A percentile compares a stretch with the other conserved stretches of the same genome.
These are phyloP conservation scores for Yamadazyma diddensiae DNA, from an alignment of 1,139 yeast genomes.

Conservation along the genomic window DNA sequence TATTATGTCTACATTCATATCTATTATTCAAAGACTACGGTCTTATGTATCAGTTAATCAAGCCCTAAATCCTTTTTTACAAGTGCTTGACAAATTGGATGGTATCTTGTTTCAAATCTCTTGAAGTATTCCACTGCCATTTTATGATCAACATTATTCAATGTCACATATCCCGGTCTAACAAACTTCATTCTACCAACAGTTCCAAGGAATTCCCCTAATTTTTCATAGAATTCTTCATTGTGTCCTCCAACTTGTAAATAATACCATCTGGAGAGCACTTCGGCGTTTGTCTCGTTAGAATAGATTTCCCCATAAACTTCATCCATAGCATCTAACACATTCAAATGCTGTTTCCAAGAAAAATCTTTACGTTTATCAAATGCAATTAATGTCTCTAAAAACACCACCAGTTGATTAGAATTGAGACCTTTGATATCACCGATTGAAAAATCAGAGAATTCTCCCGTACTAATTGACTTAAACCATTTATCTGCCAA, in stretches of 20 bases:
- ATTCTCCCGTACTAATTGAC: constrained; percentile 20
- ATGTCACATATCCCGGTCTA: constrained; percentile 74
- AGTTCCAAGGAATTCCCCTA: constrained; percentile 84
- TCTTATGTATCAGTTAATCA: too few relatives aligned
- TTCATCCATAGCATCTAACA: constrained; percentile 39
- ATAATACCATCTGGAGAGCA: constrained; percentile 72
- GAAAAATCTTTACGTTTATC: constrained; percentile 28
- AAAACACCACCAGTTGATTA: constrained; percentile 74
- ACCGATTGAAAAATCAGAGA: constrained; percentile 17
- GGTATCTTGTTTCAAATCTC: constrained; percentile 59
- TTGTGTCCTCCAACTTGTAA: constrained; percentile 54
- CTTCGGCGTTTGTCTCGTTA: constrained; percentile 70
- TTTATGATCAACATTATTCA: constrained; percentile 61
- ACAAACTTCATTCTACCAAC: constrained; percentile 96
- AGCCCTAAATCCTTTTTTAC: constrained; percentile 69
- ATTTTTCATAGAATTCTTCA: constrained; percentile 36
- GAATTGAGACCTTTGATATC: constrained; percentile 63
- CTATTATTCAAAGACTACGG: too few relatives aligned
- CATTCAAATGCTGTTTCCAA: constrained; percentile 38
- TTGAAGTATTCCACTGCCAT: constrained; percentile 67
- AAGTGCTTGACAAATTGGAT: constrained; percentile 80
- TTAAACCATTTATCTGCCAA: constrained; percentile 66
- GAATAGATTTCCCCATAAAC: constrained; percentile 43
- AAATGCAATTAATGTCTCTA: constrained; percentile 56
- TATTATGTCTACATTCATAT: too few relatives aligned